phyloP scores from a whole-genome alignment of 225 moss, liverwort and hornwort species.

The Neckera pumila region DNA sequence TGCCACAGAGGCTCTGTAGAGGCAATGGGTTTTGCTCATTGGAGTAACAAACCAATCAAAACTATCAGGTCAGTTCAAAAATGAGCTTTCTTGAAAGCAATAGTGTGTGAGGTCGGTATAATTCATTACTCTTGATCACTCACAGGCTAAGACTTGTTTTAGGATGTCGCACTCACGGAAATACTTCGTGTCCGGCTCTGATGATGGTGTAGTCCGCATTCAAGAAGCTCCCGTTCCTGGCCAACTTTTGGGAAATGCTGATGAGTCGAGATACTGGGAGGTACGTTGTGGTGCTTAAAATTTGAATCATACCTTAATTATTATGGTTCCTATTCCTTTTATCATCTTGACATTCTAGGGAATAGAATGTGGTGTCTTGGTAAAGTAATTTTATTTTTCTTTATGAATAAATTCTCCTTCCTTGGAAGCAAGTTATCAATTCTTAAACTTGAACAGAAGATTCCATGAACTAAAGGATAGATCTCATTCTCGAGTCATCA shows the following conservation, averaged over 20 bases:
- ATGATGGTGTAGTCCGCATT: conserved; percentile 82
- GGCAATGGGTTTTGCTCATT: conserved; percentile 56
- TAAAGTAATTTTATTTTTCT: background rate
- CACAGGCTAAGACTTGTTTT: background rate
- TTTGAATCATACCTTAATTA: background rate
- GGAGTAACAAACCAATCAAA: conserved; percentile 52
- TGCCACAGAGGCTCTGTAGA: conserved; percentile 59
- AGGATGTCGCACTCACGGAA: conserved; percentile 67
- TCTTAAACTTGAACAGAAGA: background rate
- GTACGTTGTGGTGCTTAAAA: conserved; percentile 9
- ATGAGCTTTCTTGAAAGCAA: background rate
- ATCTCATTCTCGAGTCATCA: background rate
- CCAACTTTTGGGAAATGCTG: conserved; percentile 49
- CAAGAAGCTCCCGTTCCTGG: conserved; percentile 70
- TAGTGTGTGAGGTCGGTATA: background rate
- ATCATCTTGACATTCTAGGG: background rate
- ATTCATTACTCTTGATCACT: background rate
- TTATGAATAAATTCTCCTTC: background rate
- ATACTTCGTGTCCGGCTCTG: conserved; percentile 78
- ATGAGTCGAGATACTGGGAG: conserved; percentile 80
- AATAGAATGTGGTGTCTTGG: background rate
- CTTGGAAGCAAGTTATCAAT: background rate
- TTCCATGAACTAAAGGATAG: background rate
- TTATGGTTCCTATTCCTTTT: background rate
- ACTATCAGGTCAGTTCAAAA: conserved; percentile 42